phyloP scores from a whole-genome alignment of 108 stramenopile species.

The Pelagomonas calceolata region DNA sequence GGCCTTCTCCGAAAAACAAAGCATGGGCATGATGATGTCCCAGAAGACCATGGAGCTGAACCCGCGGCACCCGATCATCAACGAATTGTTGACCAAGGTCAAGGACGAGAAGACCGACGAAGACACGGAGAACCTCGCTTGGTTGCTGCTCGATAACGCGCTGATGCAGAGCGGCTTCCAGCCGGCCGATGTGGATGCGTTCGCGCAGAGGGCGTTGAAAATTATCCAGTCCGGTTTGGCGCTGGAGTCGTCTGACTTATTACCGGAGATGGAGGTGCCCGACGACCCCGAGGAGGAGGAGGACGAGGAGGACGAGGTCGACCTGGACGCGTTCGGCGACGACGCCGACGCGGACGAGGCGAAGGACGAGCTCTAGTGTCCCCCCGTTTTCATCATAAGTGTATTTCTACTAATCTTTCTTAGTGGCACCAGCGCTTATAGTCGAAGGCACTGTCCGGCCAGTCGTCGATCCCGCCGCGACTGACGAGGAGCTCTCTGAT shows the following conservation, averaged over 20 bases:
- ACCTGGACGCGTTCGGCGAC: neutral
- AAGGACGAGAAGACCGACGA: slow-evolving; percentile 46
- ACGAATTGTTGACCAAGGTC: slow-evolving; percentile 66
- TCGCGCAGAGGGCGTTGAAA: slow-evolving; percentile 69
- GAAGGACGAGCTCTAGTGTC: neutral
- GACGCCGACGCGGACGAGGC: slow-evolving; percentile 1
- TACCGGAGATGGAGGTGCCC: slow-evolving; percentile 79
- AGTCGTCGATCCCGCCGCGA: no score
- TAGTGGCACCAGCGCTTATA: no score
- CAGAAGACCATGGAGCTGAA: slow-evolving; percentile 93
- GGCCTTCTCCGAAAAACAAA: slow-evolving; percentile 64
- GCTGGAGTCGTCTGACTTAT: slow-evolving; percentile 65
- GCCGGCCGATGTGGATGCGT: slow-evolving; percentile 68
- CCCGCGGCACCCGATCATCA: slow-evolving; percentile 94
- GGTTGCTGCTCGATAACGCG: slow-evolving; percentile 93
- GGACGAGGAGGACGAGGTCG: slow-evolving; percentile 2
- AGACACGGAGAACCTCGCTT: slow-evolving; percentile 69
- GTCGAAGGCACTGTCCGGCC: no score
- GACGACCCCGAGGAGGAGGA: slow-evolving; percentile 65
- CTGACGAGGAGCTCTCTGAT: no score
- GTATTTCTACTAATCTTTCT: no score
- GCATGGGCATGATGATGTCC: slow-evolving; percentile 42
- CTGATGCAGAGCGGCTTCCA: slow-evolving; percentile 85
- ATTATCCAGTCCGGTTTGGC: slow-evolving; percentile 61
- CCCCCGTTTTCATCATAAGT: no score